phyloP scores from a whole-genome alignment of 805 yeast species.

The Saccharomycopsis guyanensis region DNA sequence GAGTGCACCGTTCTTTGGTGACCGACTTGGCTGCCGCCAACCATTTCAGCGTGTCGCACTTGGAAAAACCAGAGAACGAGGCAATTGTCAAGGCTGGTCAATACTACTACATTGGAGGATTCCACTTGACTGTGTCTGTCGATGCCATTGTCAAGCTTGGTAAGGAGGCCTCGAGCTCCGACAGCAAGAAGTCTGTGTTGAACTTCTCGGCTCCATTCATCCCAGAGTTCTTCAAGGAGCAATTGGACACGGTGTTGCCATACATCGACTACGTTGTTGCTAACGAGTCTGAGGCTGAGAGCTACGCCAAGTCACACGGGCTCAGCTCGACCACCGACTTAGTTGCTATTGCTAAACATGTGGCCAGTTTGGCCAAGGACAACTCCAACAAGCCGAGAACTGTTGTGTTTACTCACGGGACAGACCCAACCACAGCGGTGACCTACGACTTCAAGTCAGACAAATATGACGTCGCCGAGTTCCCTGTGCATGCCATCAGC shows the following conservation, averaged over 20 bases:
- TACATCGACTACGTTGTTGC: constrained; percentile 90
- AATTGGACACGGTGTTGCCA: constrained; percentile 69
- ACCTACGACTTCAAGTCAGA: constrained; percentile 43
- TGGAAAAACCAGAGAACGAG: constrained; percentile 89
- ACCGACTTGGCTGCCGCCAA: constrained; percentile 98
- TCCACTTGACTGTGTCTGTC: constrained; percentile 96
- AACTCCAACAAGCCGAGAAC: constrained; percentile 66
- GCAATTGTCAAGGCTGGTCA: constrained; percentile 69
- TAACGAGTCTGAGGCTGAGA: constrained; percentile 95
- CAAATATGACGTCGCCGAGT: constrained; percentile 40
- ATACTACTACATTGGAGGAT: constrained; percentile 94
- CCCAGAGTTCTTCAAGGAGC: constrained; percentile 90
- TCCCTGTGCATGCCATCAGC: constrained; percentile 67
- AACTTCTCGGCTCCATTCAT: constrained; percentile 97
- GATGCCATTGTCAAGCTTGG: constrained; percentile 87
- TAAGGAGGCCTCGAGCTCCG: constrained; percentile 76
- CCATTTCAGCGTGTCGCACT: constrained; percentile 85
- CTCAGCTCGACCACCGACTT: constrained; percentile 49
- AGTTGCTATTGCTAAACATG: constrained; percentile 68
- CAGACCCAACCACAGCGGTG: constrained; percentile 81
- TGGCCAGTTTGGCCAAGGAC: constrained; percentile 72
- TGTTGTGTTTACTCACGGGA: constrained; percentile 92
- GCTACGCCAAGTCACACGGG: constrained; percentile 83
- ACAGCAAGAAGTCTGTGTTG: constrained; percentile 68
- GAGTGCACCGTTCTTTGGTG: constrained; percentile 82